Percentiles rank a stretch among this genome's conserved stretches.
Conservation (phyloP, 768 basidiomycete species). For the Pleurotus sapidus region DNA sequence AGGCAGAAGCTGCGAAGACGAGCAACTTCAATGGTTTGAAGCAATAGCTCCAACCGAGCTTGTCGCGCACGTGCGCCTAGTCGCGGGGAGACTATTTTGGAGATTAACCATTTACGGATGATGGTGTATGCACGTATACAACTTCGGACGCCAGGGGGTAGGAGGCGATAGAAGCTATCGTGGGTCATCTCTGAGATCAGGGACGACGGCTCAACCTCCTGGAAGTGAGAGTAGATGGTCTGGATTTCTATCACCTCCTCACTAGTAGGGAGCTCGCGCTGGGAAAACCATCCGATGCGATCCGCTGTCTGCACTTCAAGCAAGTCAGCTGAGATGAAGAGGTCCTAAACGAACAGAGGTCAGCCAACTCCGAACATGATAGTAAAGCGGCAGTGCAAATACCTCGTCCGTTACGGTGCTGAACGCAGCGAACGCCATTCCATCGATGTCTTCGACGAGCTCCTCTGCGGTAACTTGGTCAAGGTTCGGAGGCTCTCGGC, state of each 20-base stretch:
- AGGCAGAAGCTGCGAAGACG: slow-evolving; percentile 55
- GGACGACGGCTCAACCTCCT: slow-evolving; percentile 69
- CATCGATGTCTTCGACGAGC: slow-evolving; percentile 75
- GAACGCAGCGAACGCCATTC: slow-evolving; percentile 72
- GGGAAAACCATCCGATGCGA: slow-evolving; percentile 74
- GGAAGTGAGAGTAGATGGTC: slow-evolving; percentile 70
- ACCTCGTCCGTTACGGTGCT: slow-evolving; percentile 80
- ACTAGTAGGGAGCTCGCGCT: slow-evolving; percentile 47
- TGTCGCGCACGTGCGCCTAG: slow-evolving; percentile 65
- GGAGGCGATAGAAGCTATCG: slow-evolving; percentile 67
- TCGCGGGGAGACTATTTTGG: slow-evolving; percentile 62
- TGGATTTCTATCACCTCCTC: slow-evolving; percentile 77
- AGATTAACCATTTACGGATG: slow-evolving; percentile 76
- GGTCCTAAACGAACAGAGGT: slow-evolving; percentile 46
- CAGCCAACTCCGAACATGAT: not conserved
- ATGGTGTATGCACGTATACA: slow-evolving; percentile 76
- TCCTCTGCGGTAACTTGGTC: slow-evolving; percentile 64
- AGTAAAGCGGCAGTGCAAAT: not conserved
- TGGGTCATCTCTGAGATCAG: slow-evolving; percentile 69
- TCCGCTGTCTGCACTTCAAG: slow-evolving; percentile 81
- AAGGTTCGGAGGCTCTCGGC: slow-evolving; percentile 55
- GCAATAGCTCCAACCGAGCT: slow-evolving; percentile 66
- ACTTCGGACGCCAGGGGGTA: slow-evolving; percentile 74
- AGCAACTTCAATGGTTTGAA: slow-evolving; percentile 73
- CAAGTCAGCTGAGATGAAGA: slow-evolving; percentile 74